Evolutionary conservation across 2,329 filamentous ascomycete genomes (phyloP).

Genomic region (Aspergillus unguis): DNA sequence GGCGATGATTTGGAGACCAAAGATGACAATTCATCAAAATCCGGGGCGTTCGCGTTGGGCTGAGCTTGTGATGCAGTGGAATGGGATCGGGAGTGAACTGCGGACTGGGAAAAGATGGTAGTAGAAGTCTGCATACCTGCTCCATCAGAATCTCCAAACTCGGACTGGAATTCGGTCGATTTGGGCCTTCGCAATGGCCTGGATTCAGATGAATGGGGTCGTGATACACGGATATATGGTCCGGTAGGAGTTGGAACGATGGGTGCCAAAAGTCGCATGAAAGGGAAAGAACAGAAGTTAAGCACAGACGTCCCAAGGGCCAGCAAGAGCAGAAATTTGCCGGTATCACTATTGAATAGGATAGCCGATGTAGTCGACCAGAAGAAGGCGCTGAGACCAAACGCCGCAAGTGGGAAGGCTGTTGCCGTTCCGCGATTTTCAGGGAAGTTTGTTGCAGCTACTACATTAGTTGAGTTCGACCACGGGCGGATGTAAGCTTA

Average conservation of each 20-base stretch:
- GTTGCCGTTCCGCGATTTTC: slow-evolving; percentile 88
- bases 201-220: slow-evolving; percentile 25
- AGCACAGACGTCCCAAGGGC: slow-evolving; percentile 74
- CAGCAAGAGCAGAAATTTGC: slow-evolving; percentile 74
- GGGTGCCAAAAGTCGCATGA: slow-evolving; percentile 70
- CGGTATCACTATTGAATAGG: slow-evolving; percentile 78
- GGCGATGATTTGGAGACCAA: slow-evolving; percentile 66
- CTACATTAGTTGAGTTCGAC: slow-evolving; percentile 16
- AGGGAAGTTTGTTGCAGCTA: slow-evolving; percentile 86
- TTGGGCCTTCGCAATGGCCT: slow-evolving; percentile 33
- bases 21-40: slow-evolving; percentile 73
- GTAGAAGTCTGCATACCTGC: slow-evolving; percentile 37
- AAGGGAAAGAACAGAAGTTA: slow-evolving; percentile 75
- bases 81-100: slow-evolving; percentile 29
- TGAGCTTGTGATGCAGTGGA: slow-evolving; percentile 28
- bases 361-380: slow-evolving; percentile 78
- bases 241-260: slow-evolving; percentile 48
- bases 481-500: slow-evolving; percentile 25
- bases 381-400: slow-evolving; percentile 93
- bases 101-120: slow-evolving; percentile 27
- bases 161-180: slow-evolving; percentile 27
- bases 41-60: slow-evolving; percentile 26
- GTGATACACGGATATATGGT: slow-evolving; percentile 42
- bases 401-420: slow-evolving; percentile 86
- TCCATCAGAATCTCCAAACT: slow-evolving; percentile 30